Conservation (phyloP, 2,329 filamentous ascomycete species). For the Emericellopsis atlantica region DNA sequence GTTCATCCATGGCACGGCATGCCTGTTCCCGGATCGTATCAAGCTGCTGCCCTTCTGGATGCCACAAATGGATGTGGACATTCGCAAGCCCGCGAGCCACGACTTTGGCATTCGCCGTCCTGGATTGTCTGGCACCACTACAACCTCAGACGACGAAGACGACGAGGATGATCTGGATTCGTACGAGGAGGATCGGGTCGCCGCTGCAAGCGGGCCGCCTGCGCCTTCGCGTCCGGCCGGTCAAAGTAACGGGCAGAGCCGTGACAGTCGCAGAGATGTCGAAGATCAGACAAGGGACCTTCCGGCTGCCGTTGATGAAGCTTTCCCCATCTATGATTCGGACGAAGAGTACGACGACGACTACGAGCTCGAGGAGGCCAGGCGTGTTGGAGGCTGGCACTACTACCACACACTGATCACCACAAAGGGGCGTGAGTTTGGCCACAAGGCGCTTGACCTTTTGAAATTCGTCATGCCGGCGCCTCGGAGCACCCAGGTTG, state of each 20-base stretch:
- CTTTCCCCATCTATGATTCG: slow-evolving; percentile 79
- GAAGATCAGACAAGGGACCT: slow-evolving; percentile 70
- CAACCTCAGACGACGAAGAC: slow-evolving; percentile 68
- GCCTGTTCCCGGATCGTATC: slow-evolving; percentile 76
- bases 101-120: slow-evolving; percentile 83
- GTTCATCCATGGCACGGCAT: slow-evolving; percentile 91
- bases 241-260: slow-evolving; percentile 19
- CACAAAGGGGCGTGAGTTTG: slow-evolving; percentile 28
- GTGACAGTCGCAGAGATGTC: slow-evolving; percentile 37
- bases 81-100: slow-evolving; percentile 80
- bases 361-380: slow-evolving; percentile 66
- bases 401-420: slow-evolving; percentile 53
- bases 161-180: slow-evolving; percentile 58
- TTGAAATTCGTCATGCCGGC: slow-evolving; percentile 40
- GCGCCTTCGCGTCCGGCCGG: slow-evolving; percentile 27
- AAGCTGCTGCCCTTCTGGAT: slow-evolving; percentile 92
- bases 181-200: slow-evolving; percentile 35
- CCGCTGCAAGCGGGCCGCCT: background rate
- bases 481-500: slow-evolving; percentile 42
- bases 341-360: slow-evolving; percentile 63
- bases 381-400: slow-evolving; percentile 60
- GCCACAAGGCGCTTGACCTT: slow-evolving; percentile 25
- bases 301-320: slow-evolving; percentile 47
- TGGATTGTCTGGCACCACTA: slow-evolving; percentile 61
- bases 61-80: slow-evolving; percentile 96